Evolutionary conservation across 495 filamentous ascomycete species (phyloP), one percentile per base, ranked within the genome.

Genomic region (Pseudoneurospora amorphoporcata): DNA sequence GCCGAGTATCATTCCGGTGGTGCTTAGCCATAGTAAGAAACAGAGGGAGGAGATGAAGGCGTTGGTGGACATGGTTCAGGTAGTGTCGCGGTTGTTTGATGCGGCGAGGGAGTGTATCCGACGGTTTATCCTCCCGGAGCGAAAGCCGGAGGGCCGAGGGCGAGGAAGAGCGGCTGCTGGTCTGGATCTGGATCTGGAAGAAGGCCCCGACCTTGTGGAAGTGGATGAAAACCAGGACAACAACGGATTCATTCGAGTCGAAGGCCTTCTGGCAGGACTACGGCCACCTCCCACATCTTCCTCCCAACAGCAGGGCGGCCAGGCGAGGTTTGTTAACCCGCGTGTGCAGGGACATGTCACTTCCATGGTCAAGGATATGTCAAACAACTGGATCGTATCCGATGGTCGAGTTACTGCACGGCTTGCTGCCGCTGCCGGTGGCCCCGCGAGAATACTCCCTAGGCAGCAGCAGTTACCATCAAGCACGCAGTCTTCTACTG

Each of bases 301-400:
- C 2, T 29, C 47, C 47, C 47, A 29, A 10, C 47, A 58, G 35
- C 35, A 37, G 35, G 3, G 5, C 3, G 35, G 35, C 35, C 43
- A 35, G 29, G 40, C 32, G 10, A 42, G 23, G 37, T 37, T 8
- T 9, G 39, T 8, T 12, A 40, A 76, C 39, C 16, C 75, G 3
- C 74, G 78, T 17, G 71, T 82, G 17, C 73, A 77, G 19, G 75
- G 75, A 8, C 83, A 84, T 72, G 77, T 77, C 0, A 82, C 75
- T 35, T 75, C 77, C 39, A 80, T 85, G 43, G 39, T 76, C 32
- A 71, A 72, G 58, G 83, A 84, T 70, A 82, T 84, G n/a, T 58
- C 73, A 7, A 77, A 77, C 47, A 82, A 78, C 68, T 85, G 83
- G 83, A 70, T 78, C 1, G 76, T 79, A 16, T 72, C 77, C 3